phyloP scores from a whole-genome alignment of 2,329 filamentous ascomycete genomes.

The Fusarium mundagurra region DNA sequence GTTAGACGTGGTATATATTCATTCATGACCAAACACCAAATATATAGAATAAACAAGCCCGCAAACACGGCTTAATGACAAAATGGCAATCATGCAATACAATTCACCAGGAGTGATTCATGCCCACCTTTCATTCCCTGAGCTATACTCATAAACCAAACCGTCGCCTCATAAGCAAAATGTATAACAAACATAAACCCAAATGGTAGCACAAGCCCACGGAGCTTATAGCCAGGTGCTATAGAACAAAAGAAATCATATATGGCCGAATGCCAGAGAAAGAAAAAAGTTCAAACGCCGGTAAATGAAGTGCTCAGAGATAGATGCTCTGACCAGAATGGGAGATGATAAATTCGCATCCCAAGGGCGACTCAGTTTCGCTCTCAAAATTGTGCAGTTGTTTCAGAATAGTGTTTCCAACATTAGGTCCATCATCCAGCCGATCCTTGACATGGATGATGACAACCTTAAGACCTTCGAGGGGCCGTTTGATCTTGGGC shows the following conservation, averaged over 20 bases:
- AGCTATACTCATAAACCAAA: conserved; percentile 7
- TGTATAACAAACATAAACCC: background rate
- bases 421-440: conserved; percentile 74
- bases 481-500: conserved; percentile 53
- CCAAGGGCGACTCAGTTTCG: conserved; percentile 72
- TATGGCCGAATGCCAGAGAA: conserved; percentile 9
- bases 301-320: conserved; percentile 49
- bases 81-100: background rate
- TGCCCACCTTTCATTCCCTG: background rate
- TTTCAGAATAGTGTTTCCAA: conserved; percentile 72
- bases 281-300: conserved; percentile 5
- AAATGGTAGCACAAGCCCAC: conserved; percentile 13
- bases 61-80: background rate
- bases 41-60: conserved; percentile 15
- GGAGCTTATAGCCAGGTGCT: conserved; percentile 11
- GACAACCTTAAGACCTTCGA: conserved; percentile 81
- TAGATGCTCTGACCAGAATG: conserved; percentile 69
- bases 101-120: background rate
- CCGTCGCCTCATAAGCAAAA: background rate
- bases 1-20: conserved; percentile 11
- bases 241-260: conserved; percentile 23
- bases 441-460: conserved; percentile 96
- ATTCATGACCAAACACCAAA: conserved; percentile 2
- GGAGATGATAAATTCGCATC: conserved; percentile 83
- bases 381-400: conserved; percentile 75